Percentiles rank a stretch among this genome's conserved stretches.
These are phyloP conservation scores for Vaccinium myrtillus DNA, from an alignment of 148 eudicot genomes.

Conservation along the genomic window DNA sequence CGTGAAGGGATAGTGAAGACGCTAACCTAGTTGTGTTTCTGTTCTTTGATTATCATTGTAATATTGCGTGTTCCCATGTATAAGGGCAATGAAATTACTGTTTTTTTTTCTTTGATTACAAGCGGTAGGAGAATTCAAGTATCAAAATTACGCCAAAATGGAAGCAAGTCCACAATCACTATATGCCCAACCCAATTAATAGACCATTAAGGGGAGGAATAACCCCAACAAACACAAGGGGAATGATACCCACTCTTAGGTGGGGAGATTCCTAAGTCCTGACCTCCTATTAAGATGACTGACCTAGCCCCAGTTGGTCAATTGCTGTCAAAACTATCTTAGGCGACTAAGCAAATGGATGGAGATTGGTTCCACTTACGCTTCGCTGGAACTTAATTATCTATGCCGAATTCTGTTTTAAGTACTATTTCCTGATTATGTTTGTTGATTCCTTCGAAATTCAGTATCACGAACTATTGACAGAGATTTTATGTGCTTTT, in stretches of 20 bases:
- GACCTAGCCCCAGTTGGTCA: neutral
- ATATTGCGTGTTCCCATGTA: neutral
- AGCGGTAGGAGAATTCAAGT: neutral
- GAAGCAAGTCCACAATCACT: neutral
- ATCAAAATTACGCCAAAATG: neutral
- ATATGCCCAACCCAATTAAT: neutral
- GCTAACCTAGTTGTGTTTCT: neutral
- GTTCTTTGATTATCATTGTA: neutral
- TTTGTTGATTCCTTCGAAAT: neutral
- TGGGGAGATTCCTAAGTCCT: neutral
- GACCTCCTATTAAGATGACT: neutral
- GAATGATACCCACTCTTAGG: neutral
- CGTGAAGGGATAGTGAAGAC: neutral
- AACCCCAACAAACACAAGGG: neutral
- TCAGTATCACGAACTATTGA: neutral
- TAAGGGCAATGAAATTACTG: neutral
- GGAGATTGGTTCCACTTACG: constrained; percentile 4
- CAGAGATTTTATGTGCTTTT: neutral
- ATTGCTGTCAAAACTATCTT: neutral
- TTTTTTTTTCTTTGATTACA: neutral
- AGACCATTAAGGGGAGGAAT: neutral
- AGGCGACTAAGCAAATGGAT: neutral
- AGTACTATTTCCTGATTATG: neutral
- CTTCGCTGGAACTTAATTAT: neutral
- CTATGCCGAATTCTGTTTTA: neutral